phyloP scores from a whole-genome alignment of 371 early-diverging fungal genomes.

The Mucor irregularis region DNA sequence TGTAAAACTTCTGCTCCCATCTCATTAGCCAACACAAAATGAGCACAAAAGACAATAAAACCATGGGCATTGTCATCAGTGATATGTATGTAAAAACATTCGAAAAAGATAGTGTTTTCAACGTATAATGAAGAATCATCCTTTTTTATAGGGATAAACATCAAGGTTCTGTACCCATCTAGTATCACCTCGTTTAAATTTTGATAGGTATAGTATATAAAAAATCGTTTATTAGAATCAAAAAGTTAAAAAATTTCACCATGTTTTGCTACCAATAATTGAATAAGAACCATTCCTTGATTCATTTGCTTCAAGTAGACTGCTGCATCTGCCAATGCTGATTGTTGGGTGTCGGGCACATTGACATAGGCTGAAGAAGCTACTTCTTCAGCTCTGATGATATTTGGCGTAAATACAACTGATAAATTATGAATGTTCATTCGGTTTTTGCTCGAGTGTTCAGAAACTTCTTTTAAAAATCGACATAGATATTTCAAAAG shows the following conservation, averaged over 20 bases:
- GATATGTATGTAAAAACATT: no score
- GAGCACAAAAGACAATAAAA: not conserved
- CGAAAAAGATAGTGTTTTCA: no score
- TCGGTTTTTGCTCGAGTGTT: conserved; percentile 58
- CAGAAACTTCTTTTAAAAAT: conserved; percentile 66
- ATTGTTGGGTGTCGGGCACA: conserved; percentile 22
- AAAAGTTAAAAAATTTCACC: conserved; percentile 7
- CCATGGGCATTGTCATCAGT: not conserved
- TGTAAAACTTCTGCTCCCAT: conserved; percentile 7
- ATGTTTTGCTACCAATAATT: conserved; percentile 18
- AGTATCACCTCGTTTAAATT: no score
- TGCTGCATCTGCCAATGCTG: conserved; percentile 27
- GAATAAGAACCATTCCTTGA: conserved; percentile 32
- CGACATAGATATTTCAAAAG: conserved; percentile 64
- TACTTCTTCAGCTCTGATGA: conserved; percentile 68
- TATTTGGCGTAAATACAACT: conserved; percentile 86
- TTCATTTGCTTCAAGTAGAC: conserved; percentile 35
- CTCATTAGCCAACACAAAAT: not conserved
- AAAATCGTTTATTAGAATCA: not conserved
- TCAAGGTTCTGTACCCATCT: no score
- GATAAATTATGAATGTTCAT: conserved; percentile 87
- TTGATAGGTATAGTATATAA: no score
- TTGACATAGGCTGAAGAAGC: conserved; percentile 2
- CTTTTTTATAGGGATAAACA: no score
- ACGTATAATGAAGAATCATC: no score